A percentile compares a stretch with the other conserved stretches of the same genome.
Conservation (phyloP, 495 filamentous ascomycete species). For the Aspergillus biplanus region DNA sequence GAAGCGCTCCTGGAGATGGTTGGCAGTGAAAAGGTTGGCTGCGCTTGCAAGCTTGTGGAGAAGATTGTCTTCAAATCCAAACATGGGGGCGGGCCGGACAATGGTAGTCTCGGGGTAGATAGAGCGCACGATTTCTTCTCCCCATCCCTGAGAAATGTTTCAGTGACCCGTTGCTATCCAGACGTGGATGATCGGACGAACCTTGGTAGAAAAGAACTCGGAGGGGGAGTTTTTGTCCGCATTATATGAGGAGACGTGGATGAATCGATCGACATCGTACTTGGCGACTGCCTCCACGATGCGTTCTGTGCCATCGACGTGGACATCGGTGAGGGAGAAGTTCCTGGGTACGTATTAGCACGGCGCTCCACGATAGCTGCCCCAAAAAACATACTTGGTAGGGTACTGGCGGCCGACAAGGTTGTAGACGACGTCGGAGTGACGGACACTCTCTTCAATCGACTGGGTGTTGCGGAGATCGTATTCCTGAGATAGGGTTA, state of each 20-base stretch:
- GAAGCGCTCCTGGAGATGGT: constrained; percentile 88
- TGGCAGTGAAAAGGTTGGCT: constrained; percentile 82
- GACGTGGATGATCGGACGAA: constrained; percentile 31
- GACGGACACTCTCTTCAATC: constrained; percentile 93
- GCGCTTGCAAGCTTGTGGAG: constrained; percentile 81
- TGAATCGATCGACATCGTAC: constrained; percentile 96
- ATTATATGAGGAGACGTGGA: constrained; percentile 96
- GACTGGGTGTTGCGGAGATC: constrained; percentile 94
- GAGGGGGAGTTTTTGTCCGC: constrained; percentile 79
- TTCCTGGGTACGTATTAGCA: constrained; percentile 65
- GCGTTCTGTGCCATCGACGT: constrained; percentile 91
- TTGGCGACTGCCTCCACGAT: constrained; percentile 96
- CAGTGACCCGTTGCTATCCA: not conserved
- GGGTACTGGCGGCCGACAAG: constrained; percentile 90
- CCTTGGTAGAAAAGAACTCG: constrained; percentile 90
- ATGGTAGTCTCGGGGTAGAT: constrained; percentile 99
- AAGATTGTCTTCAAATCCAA: constrained; percentile 91
- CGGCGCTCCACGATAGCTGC: not conserved
- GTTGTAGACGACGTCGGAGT: constrained; percentile 98
- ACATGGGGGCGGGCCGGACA: constrained; percentile 91
- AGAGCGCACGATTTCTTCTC: constrained; percentile 79
- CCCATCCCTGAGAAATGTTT: constrained; percentile 60
- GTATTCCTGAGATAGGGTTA: constrained; percentile 68
- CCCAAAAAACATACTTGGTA: constrained; percentile 72
- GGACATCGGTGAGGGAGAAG: constrained; percentile 89